phyloP scores from a whole-genome alignment of 169 alveolate species.

The Plasmodium relictum region DNA sequence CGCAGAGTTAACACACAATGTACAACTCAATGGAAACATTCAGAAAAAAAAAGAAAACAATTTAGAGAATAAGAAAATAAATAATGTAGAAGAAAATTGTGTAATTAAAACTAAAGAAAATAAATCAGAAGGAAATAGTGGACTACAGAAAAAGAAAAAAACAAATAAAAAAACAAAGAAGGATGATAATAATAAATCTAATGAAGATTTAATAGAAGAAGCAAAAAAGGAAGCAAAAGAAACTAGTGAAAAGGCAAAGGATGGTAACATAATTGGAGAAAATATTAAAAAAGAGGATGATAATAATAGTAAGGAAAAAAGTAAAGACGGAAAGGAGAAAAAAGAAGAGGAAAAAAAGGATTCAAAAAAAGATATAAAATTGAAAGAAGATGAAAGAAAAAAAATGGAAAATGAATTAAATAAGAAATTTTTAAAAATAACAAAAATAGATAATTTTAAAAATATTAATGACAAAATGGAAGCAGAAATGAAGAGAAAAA shows the following conservation, averaged over 20 bases:
- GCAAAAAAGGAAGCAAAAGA: constrained; percentile 3
- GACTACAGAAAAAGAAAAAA: neutral
- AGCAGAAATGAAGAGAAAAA: constrained; percentile 49
- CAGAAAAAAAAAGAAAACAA: constrained; percentile 29
- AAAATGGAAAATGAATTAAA: constrained; percentile 62
- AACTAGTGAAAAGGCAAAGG: constrained; percentile 17
- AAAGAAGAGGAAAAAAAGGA: constrained; percentile 40
- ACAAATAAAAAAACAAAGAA: neutral
- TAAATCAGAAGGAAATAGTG: neutral
- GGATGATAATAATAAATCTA: neutral
- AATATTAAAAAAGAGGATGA: neutral
- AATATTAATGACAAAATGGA: constrained; percentile 62
- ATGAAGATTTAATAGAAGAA: neutral
- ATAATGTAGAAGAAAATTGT: constrained; percentile 21
- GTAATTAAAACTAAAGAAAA: neutral
- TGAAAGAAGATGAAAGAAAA: constrained; percentile 68
- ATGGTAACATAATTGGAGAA: constrained; percentile 14
- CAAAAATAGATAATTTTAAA: constrained; percentile 41
- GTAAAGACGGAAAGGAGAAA: neutral
- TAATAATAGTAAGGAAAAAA: neutral
- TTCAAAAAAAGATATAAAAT: constrained; percentile 40
- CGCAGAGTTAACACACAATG: constrained; percentile 13
- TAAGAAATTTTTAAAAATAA: constrained; percentile 51
- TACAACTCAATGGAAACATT: constrained; percentile 30
- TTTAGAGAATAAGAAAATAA: constrained; percentile 20